Base-by-base conservation (phyloP, 768 basidiomycete species). In the Saitozyma podzolica region DNA sequence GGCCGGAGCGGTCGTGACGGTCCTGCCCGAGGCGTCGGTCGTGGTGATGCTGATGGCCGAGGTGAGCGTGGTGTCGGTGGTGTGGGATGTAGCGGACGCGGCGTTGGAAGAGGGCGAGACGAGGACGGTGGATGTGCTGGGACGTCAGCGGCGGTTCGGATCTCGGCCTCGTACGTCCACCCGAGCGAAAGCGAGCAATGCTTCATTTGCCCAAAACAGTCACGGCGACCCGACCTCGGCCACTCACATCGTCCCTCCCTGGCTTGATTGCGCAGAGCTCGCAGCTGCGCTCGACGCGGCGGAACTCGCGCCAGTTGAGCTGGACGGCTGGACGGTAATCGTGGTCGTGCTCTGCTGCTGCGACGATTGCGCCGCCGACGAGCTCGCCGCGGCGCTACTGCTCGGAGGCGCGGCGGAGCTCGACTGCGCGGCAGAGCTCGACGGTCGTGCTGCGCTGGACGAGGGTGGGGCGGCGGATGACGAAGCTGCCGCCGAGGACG, bases 31-130 rank as follows among this genome's bases (percentile, higher is more conserved):
- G 2, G 69, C 41, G 56, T 78, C 69, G 45, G 79, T 79, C 3
- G 77, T 76, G 19, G 75, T 77, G 20, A 78, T 53, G 42, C 62
- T 58, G 7, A 68, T 61, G 11, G 76, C 72, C 11, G 75, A 68
- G 0, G 75, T 66, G 11, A 67, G 61, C 0, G 71, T 70, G 6
- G 66, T 69, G 17, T 73, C 64, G 9, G 64, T 57, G 2, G 69
- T 29, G 29, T 29, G 57, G 13, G 45, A 50, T 16, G 62, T 51
- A 13, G 70, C 58, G 17, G 52, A 50, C 14, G 62, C 51, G n/a
- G 70, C 58, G 17, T 48, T 52, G 8, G 40, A 16, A 29, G 48
- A 58, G 37, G 66, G 43, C 0, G 60, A 40, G 14, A 73, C 71
- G 29, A 73, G 16, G 29, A 66, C 54, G 43, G 71, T 72, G 6